phyloP scores from a whole-genome alignment of 148 eudicot genomes.

The Rhododendron ferrugineum region DNA sequence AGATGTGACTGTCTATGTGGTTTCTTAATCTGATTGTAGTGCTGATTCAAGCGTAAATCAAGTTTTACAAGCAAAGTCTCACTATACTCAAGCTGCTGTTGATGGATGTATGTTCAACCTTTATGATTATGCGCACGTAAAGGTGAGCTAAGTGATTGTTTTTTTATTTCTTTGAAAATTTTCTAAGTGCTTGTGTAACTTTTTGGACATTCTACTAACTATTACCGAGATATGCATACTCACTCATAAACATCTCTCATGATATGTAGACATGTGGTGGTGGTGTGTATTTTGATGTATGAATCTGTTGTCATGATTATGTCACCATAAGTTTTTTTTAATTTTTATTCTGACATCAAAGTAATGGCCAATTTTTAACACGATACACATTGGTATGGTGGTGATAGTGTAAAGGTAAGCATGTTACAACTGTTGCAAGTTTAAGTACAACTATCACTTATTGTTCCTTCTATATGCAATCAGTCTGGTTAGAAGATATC shows the following conservation, averaged over 20 bases:
- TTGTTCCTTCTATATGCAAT: too few relatives aligned
- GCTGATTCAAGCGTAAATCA: conserved; percentile 12
- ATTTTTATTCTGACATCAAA: too few relatives aligned
- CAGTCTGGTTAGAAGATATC: too few relatives aligned
- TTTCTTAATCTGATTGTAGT: neutral
- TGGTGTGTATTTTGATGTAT: neutral
- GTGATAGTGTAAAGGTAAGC: too few relatives aligned
- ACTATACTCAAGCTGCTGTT: conserved; percentile 19
- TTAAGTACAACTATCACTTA: too few relatives aligned
- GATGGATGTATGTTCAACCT: conserved; percentile 23
- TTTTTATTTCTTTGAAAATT: neutral
- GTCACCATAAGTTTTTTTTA: neutral
- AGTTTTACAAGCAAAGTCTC: conserved; percentile 24
- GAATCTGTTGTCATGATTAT: neutral
- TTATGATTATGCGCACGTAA: conserved; percentile 22
- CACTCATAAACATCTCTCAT: too few relatives aligned
- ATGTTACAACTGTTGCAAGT: too few relatives aligned
- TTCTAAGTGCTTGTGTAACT: neutral
- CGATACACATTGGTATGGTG: neutral
- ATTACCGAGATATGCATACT: neutral
- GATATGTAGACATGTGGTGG: neutral
- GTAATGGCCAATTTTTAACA: neutral
- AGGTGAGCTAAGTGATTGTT: conserved; percentile 5
- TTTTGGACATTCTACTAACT: neutral
- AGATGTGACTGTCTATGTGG: neutral